Conservation (phyloP, 2,329 filamentous ascomycete species). For the Herpotrichia juniperi region DNA sequence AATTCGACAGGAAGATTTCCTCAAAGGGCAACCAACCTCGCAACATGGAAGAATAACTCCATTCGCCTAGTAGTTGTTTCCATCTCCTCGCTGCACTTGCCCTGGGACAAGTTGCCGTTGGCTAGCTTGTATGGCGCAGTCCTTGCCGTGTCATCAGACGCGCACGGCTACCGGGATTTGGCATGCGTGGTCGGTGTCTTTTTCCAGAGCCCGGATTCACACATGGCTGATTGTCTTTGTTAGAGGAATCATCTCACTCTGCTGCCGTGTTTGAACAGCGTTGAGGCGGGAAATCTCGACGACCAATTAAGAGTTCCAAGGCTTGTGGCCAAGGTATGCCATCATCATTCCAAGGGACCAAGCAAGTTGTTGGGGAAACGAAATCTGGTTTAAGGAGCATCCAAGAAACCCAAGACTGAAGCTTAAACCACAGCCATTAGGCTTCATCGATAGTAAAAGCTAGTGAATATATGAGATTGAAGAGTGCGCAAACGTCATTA, state of each 20-base stretch:
- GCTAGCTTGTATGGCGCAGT: not conserved
- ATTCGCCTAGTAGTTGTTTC: not conserved
- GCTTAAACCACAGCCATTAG: not conserved
- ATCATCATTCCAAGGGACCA: not conserved
- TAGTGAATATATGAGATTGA: not conserved
- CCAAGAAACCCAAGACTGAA: slow-evolving; percentile 1
- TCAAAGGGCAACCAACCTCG: not conserved
- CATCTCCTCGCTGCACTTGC: no score
- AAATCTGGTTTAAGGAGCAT: not conserved
- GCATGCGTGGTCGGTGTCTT: not conserved
- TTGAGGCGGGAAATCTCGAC: not conserved
- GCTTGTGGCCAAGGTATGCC: not conserved
- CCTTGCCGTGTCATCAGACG: not conserved
- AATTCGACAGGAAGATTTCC: not conserved
- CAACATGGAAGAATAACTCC: not conserved
- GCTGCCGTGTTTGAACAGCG: not conserved
- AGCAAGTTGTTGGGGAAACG: not conserved
- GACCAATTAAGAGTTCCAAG: slow-evolving; percentile 1
- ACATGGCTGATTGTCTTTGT: not conserved
- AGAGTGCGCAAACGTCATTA: not conserved
- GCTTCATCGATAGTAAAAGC: not conserved
- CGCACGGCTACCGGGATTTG: not conserved
- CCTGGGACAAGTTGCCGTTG: not conserved
- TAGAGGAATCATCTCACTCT: not conserved
- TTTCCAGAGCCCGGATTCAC: not conserved